Base-by-base conservation (phyloP, 2,329 filamentous ascomycete genomes). In the Ceratocystis huliohia region DNA sequence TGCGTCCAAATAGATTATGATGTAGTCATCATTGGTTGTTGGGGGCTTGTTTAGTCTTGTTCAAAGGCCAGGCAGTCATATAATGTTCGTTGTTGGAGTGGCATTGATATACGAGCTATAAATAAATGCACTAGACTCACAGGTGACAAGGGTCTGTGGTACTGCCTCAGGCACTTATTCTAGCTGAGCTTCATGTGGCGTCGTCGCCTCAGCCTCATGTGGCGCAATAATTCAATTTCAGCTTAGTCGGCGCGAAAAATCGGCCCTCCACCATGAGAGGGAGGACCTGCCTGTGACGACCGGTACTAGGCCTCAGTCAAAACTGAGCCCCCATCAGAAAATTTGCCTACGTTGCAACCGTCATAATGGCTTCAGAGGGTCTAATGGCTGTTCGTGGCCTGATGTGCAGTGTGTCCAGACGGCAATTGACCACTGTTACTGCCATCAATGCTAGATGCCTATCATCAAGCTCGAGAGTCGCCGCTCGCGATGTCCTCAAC, bases 381-480 rank as follows among this genome's bases (percentile, higher is more conserved):
- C 56, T 68, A 37, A 37, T 64, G 61, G 64, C 64, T 68, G 73
- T 73, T 69, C 72, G 74, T 67, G 64, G 53, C 57, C 20, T 68
- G 15, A 56, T 67, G 44, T 45, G 63, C 45, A 48, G 59, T 63
- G 17, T 45, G 61, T 63, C 56, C 13, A 63, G 63, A 62, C 46
- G 61, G 25, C 69, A 66, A 64, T 64, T 65, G 66, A 30, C 64
- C 15, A 50, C 53, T 70, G 69, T 65, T 63, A 25, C 57, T 17
- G 61, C 33, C 70, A 69, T 65, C 65, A 76, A 61, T 28, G 41
- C 63, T 30, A 66, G 61, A 66, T 66, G 64, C 53, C 25, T 68
- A 15, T 66, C 67, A n/a, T 45, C 53, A 30, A 68, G 63, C 53
- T 61, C 64, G 20, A 45, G 61, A 41, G 48, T 68, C 22, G 61